phyloP scores from a whole-genome alignment of 169 alveolate species.

The Eimeria acervulina region DNA sequence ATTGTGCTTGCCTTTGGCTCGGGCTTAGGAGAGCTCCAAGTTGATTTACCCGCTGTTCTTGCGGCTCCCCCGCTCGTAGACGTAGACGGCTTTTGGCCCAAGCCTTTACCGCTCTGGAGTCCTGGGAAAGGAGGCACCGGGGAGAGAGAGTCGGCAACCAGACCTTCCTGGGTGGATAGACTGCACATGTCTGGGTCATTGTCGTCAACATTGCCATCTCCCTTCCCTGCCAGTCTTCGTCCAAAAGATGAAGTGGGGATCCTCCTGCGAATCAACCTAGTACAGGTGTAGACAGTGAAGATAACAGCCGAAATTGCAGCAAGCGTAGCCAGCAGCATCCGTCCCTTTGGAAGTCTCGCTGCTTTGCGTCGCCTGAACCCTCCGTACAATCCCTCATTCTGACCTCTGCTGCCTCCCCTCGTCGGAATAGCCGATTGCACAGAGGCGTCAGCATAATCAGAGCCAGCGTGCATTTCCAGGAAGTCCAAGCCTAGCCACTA shows the following conservation, averaged over 20 bases:
- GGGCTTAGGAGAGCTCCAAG: no score
- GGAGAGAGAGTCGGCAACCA: not conserved
- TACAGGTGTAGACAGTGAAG: constrained; percentile 1
- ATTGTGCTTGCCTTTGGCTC: not conserved
- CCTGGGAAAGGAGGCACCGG: not conserved
- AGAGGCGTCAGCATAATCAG: not conserved
- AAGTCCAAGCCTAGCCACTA: not conserved
- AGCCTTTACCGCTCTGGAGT: not conserved
- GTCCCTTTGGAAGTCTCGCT: not conserved
- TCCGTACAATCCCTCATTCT: not conserved
- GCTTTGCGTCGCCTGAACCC: not conserved
- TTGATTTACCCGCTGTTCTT: not conserved
- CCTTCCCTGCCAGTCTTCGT: not conserved
- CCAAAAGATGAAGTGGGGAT: not conserved
- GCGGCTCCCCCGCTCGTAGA: not conserved
- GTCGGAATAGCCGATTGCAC: not conserved
- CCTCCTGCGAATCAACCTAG: not conserved
- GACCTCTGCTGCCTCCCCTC: not conserved
- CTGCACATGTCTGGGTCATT: not conserved
- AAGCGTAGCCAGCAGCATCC: not conserved
- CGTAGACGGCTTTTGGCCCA: not conserved
- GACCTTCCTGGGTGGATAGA: not conserved
- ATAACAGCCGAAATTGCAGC: not conserved
- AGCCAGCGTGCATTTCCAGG: not conserved
- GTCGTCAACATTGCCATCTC: not conserved